These are phyloP conservation scores for Sporothrix phasma DNA, from an alignment of 2,329 filamentous ascomycete species.

Conservation along the genomic window DNA sequence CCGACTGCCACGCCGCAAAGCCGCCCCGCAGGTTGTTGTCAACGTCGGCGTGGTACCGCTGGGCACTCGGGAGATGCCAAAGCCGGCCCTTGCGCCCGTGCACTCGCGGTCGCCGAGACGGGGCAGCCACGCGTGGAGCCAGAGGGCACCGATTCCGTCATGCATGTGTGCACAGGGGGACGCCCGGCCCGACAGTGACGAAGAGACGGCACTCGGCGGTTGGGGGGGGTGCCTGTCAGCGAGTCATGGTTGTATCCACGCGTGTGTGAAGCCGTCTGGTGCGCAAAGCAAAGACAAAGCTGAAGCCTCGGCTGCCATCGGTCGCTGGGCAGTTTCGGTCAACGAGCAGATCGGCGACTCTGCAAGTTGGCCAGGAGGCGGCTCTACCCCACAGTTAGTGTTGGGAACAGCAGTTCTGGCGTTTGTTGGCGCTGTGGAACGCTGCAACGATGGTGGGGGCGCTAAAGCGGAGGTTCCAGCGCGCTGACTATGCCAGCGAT, in stretches of 20 bases:
- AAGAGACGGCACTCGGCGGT: background rate
- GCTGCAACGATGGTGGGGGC: too few relatives aligned
- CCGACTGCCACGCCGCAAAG: background rate
- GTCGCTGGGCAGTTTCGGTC: background rate
- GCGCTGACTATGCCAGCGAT: too few relatives aligned
- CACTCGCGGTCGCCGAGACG: background rate
- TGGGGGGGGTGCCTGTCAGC: background rate
- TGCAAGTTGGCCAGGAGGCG: background rate
- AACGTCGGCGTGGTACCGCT: background rate
- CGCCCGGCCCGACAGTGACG: background rate
- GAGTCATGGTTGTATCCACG: background rate
- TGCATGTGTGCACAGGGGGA: background rate
- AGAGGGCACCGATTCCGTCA: background rate
- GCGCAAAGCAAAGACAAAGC: too few relatives aligned
- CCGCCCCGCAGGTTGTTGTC: background rate
- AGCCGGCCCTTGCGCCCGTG: background rate
- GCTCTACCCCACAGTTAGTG: too few relatives aligned
- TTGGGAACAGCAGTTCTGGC: too few relatives aligned
- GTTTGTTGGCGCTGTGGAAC: too few relatives aligned
- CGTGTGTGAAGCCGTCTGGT: background rate
- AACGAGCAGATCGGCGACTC: too few relatives aligned
- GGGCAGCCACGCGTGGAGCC: background rate
- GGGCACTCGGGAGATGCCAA: background rate
- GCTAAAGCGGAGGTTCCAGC: too few relatives aligned
- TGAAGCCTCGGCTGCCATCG: background rate